phyloP scores from a whole-genome alignment of 192 early-diverging fungal genomes.

The Entomortierella chlamydospora region DNA sequence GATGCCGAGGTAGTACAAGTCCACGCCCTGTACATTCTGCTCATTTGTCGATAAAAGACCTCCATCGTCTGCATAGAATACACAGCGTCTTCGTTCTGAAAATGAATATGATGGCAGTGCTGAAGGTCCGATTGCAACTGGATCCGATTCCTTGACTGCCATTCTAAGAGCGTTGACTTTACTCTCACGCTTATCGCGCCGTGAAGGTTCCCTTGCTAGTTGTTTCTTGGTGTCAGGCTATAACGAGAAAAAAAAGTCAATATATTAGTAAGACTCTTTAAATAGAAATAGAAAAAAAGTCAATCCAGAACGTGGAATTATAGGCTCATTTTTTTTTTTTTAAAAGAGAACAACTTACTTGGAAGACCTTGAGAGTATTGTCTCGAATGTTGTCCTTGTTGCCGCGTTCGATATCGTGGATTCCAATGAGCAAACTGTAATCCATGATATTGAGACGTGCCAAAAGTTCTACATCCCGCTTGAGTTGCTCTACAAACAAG shows the following conservation, averaged over 20 bases:
- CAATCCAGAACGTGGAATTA: too few species aligned
- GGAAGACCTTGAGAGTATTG: constrained; percentile 87
- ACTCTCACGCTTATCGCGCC: constrained; percentile 62
- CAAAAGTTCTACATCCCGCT: constrained; percentile 85
- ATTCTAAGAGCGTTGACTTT: constrained; percentile 66
- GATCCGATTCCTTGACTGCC: constrained; percentile 69
- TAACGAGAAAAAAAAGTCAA: background rate
- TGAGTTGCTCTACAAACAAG: constrained; percentile 87
- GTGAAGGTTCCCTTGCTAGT: constrained; percentile 57
- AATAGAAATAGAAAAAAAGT: background rate
- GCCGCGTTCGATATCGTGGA: constrained; percentile 87
- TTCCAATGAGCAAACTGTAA: constrained; percentile 95
- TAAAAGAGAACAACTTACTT: constrained; percentile 30
- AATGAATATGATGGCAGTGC: constrained; percentile 66
- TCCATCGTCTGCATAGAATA: constrained; percentile 93
- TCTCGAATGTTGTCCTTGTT: constrained; percentile 93
- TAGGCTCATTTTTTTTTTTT: too few species aligned
- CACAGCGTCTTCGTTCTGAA: constrained; percentile 74
- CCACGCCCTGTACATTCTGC: constrained; percentile 70
- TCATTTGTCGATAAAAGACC: constrained; percentile 86
- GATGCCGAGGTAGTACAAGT: constrained; percentile 95
- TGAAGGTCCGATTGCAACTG: constrained; percentile 67
- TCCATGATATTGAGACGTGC: constrained; percentile 94
- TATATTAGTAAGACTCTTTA: background rate
- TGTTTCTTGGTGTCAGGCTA: constrained; percentile 62